These are phyloP conservation scores for Arthonia radiata DNA, from an alignment of 495 filamentous ascomycete genomes.

Conservation along the genomic window DNA sequence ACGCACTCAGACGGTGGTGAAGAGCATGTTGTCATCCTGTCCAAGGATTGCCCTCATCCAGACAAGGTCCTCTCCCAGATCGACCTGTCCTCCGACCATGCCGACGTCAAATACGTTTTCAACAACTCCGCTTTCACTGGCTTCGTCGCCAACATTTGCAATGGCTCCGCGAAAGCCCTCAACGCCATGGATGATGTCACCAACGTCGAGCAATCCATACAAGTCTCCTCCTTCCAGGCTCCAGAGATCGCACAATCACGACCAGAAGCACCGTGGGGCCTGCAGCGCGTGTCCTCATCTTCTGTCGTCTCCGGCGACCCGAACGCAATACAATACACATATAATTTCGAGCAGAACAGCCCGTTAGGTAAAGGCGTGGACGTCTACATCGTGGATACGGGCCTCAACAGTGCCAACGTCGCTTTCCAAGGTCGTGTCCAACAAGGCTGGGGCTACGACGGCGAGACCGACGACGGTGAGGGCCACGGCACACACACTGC, in stretches of 20 bases:
- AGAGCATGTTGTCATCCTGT: too few relatives aligned
- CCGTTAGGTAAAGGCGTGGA: slow-evolving; percentile 20
- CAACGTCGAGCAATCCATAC: slow-evolving; percentile 12
- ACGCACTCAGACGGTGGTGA: too few relatives aligned
- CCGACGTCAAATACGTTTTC: slow-evolving; percentile 14
- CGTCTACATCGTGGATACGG: slow-evolving; percentile 26
- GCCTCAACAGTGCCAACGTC: slow-evolving; percentile 18
- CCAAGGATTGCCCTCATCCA: too few relatives aligned
- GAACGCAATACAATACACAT: slow-evolving; percentile 14
- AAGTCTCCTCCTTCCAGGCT: slow-evolving; percentile 4
- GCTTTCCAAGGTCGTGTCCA: slow-evolving; percentile 21
- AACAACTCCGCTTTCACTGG: slow-evolving; percentile 22
- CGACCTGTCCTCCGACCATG: slow-evolving; percentile 5
- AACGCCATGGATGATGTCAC: slow-evolving; percentile 15
- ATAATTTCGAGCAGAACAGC: slow-evolving; percentile 14
- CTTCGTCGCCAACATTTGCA: slow-evolving; percentile 16
- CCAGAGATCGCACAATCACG: slow-evolving; percentile 6
- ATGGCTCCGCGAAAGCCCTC: slow-evolving; percentile 14
- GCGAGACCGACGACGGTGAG: slow-evolving; percentile 12
- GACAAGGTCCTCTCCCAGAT: too few relatives aligned
- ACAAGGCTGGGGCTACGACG: slow-evolving; percentile 15
- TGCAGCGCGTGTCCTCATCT: slow-evolving; percentile 21
- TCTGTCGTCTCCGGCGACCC: slow-evolving; percentile 7
- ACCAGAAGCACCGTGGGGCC: slow-evolving; percentile 20
- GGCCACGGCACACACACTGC: slow-evolving; percentile 23